Evolutionary conservation across 2,329 filamentous ascomycete genomes (phyloP).

Genomic region (Penicillium fuscoglaucum): DNA sequence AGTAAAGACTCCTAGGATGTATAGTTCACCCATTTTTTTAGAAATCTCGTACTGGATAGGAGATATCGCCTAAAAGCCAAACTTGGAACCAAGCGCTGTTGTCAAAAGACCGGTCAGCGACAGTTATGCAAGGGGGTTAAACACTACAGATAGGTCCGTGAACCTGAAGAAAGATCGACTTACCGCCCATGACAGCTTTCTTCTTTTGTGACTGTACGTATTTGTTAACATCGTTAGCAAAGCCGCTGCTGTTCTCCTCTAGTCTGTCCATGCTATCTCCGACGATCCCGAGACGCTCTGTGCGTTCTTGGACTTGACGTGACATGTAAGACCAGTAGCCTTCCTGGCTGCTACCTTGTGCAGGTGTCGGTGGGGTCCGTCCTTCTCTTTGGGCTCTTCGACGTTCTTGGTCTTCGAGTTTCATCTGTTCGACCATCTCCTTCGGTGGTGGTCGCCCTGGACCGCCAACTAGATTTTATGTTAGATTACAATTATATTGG

Average conservation of each 20-base stretch:
- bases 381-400: slow-evolving; percentile 40
- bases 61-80: slow-evolving; percentile 39
- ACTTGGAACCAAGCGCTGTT: slow-evolving; percentile 44
- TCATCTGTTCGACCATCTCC: slow-evolving; percentile 78
- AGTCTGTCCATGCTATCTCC: slow-evolving; percentile 82
- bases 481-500: slow-evolving; percentile 5
- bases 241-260: slow-evolving; percentile 76
- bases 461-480: slow-evolving; percentile 63
- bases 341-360: slow-evolving; percentile 55
- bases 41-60: background rate
- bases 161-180: slow-evolving; percentile 20
- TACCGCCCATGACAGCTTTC: slow-evolving; percentile 71
- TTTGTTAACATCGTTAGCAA: slow-evolving; percentile 85
- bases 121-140: slow-evolving; percentile 22
- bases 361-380: slow-evolving; percentile 32
- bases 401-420: slow-evolving; percentile 66
- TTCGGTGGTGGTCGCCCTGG: slow-evolving; percentile 85
- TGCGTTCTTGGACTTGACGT: slow-evolving; percentile 83
- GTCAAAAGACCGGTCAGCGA: slow-evolving; percentile 19
- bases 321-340: slow-evolving; percentile 77
- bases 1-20: background rate
- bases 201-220: slow-evolving; percentile 85
- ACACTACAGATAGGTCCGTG: background rate
- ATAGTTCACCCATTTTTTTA: background rate
- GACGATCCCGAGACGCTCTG: slow-evolving; percentile 79